Percentiles rank a stretch among this genome's conserved stretches.
Conservation (phyloP, 1,284 basidiomycete genomes). For the Kalmanozyma brasiliensis region DNA sequence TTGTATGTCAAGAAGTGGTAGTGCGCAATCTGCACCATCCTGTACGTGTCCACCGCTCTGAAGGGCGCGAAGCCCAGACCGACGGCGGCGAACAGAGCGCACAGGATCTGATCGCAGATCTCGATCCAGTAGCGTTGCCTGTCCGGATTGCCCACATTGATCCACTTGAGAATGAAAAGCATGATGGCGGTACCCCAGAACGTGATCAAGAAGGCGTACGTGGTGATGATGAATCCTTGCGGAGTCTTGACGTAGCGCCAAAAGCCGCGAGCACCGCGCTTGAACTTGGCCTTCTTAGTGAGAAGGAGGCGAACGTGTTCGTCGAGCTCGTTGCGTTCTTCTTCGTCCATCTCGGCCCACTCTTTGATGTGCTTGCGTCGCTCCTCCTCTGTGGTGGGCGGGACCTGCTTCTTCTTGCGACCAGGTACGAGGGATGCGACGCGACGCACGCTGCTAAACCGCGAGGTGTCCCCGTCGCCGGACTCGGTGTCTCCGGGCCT, state of each 20-base stretch:
- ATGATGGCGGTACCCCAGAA: constrained; percentile 63
- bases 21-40: constrained; percentile 65
- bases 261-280: constrained; percentile 56
- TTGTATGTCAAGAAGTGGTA: constrained; percentile 63
- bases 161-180: constrained; percentile 63
- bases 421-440: constrained; percentile 17
- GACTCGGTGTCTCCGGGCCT: constrained; percentile 1
- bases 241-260: constrained; percentile 60
- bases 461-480: constrained; percentile 2
- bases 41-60: constrained; percentile 64
- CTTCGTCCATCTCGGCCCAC: constrained; percentile 63
- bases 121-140: constrained; percentile 63
- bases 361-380: constrained; percentile 54
- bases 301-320: constrained; percentile 83
- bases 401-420: constrained; percentile 27
- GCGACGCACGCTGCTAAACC: constrained; percentile 28
- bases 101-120: constrained; percentile 66
- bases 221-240: constrained; percentile 64
- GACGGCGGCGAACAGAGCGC: constrained; percentile 62
- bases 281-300: constrained; percentile 73
- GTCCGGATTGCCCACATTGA: constrained; percentile 35
- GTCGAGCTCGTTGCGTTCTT: constrained; percentile 72
- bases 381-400: constrained; percentile 47
- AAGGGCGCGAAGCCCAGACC: constrained; percentile 66
- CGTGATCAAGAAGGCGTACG: constrained; percentile 59